Percentiles rank a stretch among this genome's conserved stretches.
Conservation (phyloP, 495 filamentous ascomycete species). For the Annulohypoxylon bovei region DNA sequence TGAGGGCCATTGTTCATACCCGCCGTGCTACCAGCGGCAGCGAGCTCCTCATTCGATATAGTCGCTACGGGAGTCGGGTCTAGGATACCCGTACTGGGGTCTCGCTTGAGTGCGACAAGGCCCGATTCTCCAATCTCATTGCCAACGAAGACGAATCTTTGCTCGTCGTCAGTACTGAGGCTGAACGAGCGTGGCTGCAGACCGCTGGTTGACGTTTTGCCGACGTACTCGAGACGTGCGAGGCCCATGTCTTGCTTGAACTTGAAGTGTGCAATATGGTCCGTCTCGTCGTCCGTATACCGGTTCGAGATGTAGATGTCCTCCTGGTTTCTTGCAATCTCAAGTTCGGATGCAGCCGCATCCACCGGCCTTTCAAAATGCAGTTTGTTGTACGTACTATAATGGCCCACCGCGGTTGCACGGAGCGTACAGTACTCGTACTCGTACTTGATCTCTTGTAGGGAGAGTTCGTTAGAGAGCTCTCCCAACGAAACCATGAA, state of each 20-base stretch:
- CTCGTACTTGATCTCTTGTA: conserved; percentile 40
- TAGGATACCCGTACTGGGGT: conserved; percentile 13
- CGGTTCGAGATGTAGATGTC: conserved; percentile 48
- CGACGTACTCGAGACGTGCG: not conserved
- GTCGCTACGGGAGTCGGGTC: conserved; percentile 16
- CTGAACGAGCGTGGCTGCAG: conserved; percentile 38
- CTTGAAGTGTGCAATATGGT: conserved; percentile 44
- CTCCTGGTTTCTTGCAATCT: conserved; percentile 33
- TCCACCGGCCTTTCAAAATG: conserved; percentile 3
- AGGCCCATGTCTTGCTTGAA: conserved; percentile 13
- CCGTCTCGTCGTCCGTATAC: conserved; percentile 33
- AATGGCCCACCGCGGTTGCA: conserved; percentile 21
- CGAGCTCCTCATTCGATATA: not conserved
- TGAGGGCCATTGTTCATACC: not conserved
- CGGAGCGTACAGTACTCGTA: conserved; percentile 1
- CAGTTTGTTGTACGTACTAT: conserved; percentile 40
- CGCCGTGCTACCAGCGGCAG: not conserved
- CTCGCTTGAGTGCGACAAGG: conserved; percentile 35
- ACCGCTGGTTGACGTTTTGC: conserved; percentile 32
- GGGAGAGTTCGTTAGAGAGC: conserved; percentile 37
- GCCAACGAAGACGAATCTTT: conserved; percentile 39
- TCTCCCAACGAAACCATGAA: conserved; percentile 37
- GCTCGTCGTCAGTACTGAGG: conserved; percentile 23
- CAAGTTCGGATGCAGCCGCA: conserved; percentile 28
- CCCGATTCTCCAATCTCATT: conserved; percentile 39